These are phyloP conservation scores for Chlorella sp. DNA, from an alignment of 139 green algal species.

Conservation along the genomic window DNA sequence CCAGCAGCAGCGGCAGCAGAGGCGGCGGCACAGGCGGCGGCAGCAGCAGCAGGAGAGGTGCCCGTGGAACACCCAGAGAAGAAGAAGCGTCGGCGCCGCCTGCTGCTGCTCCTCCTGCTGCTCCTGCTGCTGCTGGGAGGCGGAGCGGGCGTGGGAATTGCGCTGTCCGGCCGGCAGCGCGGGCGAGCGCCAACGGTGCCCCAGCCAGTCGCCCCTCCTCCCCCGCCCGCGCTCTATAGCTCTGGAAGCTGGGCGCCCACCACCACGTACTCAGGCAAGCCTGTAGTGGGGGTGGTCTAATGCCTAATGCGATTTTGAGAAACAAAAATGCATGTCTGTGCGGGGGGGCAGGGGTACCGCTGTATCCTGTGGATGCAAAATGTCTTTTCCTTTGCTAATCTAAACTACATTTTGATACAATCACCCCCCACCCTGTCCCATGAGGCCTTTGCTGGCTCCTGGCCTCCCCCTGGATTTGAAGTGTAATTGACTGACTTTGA, in stretches of 20 bases:
- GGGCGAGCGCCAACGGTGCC: background rate
- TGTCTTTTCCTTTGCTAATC: too few relatives aligned
- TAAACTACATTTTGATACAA: too few relatives aligned
- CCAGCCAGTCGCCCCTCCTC: background rate
- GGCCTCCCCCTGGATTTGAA: too few relatives aligned
- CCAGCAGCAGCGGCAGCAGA: background rate
- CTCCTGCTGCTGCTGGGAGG: background rate
- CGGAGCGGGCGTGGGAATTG: background rate
- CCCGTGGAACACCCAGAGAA: background rate
- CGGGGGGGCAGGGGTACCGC: too few relatives aligned
- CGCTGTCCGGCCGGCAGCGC: background rate
- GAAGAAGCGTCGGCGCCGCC: background rate
- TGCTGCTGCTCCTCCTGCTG: background rate
- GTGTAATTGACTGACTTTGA: too few relatives aligned
- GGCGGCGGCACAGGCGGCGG: too few relatives aligned
- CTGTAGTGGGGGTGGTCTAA: too few relatives aligned
- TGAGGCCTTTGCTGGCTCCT: too few relatives aligned
- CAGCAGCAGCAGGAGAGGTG: background rate
- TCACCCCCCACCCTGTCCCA: too few relatives aligned
- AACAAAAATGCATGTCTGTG: too few relatives aligned
- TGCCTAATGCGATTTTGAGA: too few relatives aligned
- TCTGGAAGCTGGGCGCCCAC: background rate
- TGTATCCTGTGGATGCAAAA: too few relatives aligned
- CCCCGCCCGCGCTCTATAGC: background rate
- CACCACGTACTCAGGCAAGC: background rate